These are phyloP conservation scores for Hygrophoropsis aurantiaca DNA, from an alignment of 768 basidiomycete genomes.

Conservation along the genomic window DNA sequence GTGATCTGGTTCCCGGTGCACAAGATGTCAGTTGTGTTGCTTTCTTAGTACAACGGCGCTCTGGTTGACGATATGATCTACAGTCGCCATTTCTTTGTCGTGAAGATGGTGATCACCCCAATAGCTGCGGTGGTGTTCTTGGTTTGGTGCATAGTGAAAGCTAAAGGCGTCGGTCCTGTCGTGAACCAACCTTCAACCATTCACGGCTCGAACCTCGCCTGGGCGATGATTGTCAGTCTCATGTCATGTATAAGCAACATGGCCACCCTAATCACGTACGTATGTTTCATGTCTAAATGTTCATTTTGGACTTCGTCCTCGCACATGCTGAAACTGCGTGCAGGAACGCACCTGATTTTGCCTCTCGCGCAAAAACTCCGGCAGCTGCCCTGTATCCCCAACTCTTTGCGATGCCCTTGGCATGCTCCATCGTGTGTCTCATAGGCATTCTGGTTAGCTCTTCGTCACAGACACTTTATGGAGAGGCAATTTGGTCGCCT, in stretches of 20 bases:
- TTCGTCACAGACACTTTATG: conserved; percentile 72
- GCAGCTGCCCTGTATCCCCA: conserved; percentile 65
- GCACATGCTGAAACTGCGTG: conserved; percentile 7
- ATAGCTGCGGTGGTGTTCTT: conserved; percentile 71
- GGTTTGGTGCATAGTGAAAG: conserved; percentile 76
- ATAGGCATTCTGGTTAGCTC: conserved; percentile 83
- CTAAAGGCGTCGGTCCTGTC: conserved; percentile 76
- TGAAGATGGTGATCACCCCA: conserved; percentile 75
- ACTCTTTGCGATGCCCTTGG: conserved; percentile 67
- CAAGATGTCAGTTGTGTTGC: conserved; percentile 54
- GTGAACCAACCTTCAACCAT: conserved; percentile 61
- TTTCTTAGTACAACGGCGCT: conserved; percentile 3
- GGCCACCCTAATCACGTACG: conserved; percentile 70
- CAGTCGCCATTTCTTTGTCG: conserved; percentile 75
- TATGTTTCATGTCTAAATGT: conserved; percentile 9
- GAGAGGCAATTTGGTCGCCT: conserved; percentile 77
- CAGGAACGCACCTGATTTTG: conserved; percentile 77
- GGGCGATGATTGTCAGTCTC: conserved; percentile 71
- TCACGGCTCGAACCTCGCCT: conserved; percentile 67
- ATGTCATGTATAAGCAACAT: conserved; percentile 83
- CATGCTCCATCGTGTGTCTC: conserved; percentile 74
- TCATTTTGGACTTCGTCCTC: conserved; percentile 13
- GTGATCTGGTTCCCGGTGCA: conserved; percentile 84
- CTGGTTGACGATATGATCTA: conserved; percentile 11
- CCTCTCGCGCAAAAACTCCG: conserved; percentile 58